Evolutionary conservation across 345 rosid species (phyloP).

Genomic region (Theobroma cacao): DNA sequence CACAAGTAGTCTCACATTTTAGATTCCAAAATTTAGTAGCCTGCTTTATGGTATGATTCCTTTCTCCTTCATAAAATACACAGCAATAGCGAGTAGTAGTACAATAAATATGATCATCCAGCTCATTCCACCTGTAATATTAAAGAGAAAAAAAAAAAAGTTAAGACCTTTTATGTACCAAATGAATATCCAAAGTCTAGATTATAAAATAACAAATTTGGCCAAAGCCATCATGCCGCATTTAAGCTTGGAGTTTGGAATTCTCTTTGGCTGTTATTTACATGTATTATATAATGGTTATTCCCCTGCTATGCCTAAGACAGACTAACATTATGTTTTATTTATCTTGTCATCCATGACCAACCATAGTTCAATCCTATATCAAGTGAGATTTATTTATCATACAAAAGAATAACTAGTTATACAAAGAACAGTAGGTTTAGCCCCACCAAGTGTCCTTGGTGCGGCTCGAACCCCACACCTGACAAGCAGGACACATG

Average conservation of each 20-base stretch:
- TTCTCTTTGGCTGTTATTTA: background rate
- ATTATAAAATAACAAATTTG: background rate
- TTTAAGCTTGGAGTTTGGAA: background rate
- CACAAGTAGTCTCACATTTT: background rate
- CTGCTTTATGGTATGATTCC: conserved; percentile 14
- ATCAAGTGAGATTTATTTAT: background rate
- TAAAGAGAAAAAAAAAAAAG: background rate
- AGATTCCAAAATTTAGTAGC: background rate
- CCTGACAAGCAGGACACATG: no score
- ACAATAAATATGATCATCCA: conserved; percentile 38
- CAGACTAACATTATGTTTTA: background rate
- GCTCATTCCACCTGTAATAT: conserved; percentile 39
- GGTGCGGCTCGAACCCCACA: no score
- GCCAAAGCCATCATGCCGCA: background rate
- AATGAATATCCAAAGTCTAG: background rate
- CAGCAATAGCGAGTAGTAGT: conserved; percentile 36
- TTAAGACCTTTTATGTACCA: background rate
- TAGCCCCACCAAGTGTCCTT: no score
- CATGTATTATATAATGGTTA: background rate
- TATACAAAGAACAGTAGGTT: background rate
- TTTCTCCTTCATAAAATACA: conserved; percentile 32
- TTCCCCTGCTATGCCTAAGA: background rate
- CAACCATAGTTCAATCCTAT: background rate
- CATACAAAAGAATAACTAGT: background rate
- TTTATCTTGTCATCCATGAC: background rate